Evolutionary conservation across 2,329 filamentous ascomycete species (phyloP).

Genomic region (Microsporum canis): DNA sequence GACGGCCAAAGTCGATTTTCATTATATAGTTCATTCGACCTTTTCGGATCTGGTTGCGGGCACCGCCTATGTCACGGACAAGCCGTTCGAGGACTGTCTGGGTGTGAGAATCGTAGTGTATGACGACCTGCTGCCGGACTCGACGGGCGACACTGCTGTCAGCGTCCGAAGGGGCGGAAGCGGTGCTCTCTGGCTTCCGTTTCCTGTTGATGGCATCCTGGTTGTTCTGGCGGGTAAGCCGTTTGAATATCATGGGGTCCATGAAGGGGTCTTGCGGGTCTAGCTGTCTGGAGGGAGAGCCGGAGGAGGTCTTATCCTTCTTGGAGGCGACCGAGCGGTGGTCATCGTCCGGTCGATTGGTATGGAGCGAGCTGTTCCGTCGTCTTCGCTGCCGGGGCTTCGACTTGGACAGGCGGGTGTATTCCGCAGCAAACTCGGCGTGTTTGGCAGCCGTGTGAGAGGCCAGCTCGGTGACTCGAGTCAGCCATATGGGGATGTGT

Average conservation of each 20-base stretch:
- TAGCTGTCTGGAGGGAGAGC: not conserved
- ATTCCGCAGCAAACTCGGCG: constrained; percentile 34
- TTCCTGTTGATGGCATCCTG: constrained; percentile 22
- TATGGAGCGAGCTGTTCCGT: constrained; percentile 35
- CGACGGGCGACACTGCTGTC: constrained; percentile 43
- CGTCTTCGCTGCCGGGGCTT: constrained; percentile 23
- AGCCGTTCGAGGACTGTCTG: constrained; percentile 73
- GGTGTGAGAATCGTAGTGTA: constrained; percentile 86
- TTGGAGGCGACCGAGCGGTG: not conserved
- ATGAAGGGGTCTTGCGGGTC: not conserved
- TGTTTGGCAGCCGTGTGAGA: constrained; percentile 31
- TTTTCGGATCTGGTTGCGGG: constrained; percentile 74
- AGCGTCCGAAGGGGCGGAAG: not conserved
- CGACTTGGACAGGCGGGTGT: constrained; percentile 23
- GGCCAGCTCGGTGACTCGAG: constrained; percentile 32
- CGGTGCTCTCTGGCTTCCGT: constrained; percentile 17
- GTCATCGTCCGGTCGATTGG: constrained; percentile 27
- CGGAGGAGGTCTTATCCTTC: constrained; percentile 1
- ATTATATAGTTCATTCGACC: constrained; percentile 51
- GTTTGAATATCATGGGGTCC: constrained; percentile 8
- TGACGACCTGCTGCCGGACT: constrained; percentile 63
- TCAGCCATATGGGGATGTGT: constrained; percentile 37
- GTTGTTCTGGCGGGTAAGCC: constrained; percentile 8
- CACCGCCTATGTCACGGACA: constrained; percentile 68
- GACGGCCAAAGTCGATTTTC: constrained; percentile 14